A percentile compares a stretch with the other conserved stretches of the same genome.
Evolutionary conservation across 2,329 filamentous ascomycete species (phyloP).

Genomic region (Epichloe aotearoae): DNA sequence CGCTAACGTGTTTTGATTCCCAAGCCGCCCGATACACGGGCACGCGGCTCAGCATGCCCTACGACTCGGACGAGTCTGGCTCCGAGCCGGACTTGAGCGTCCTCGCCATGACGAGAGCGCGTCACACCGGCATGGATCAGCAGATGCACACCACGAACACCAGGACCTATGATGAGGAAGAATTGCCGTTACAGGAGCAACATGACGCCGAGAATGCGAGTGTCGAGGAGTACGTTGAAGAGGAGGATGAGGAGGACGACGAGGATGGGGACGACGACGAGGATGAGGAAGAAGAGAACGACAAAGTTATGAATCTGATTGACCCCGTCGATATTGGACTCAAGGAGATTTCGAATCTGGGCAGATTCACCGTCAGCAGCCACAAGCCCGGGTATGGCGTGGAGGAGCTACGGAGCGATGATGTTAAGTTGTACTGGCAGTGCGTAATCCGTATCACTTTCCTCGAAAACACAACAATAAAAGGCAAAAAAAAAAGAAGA

Average conservation of each 20-base stretch:
- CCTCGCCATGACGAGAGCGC: constrained; percentile 21
- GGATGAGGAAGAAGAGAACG: constrained; percentile 24
- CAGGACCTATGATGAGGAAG: constrained; percentile 17
- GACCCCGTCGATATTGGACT: constrained; percentile 41
- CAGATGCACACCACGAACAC: constrained; percentile 13
- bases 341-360: constrained; percentile 76
- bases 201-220: constrained; percentile 20
- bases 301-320: constrained; percentile 31
- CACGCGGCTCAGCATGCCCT: constrained; percentile 24
- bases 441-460: constrained; percentile 23
- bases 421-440: constrained; percentile 69
- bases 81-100: constrained; percentile 25
- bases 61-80: constrained; percentile 22
- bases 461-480: background rate
- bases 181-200: constrained; percentile 16
- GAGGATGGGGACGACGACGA: constrained; percentile 20
- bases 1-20: constrained; percentile 6
- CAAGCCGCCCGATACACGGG: constrained; percentile 17
- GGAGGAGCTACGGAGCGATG: constrained; percentile 60
- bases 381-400: constrained; percentile 72
- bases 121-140: constrained; percentile 12
- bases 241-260: constrained; percentile 23
- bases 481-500: background rate
- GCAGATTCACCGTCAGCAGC: constrained; percentile 70
- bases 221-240: constrained; percentile 12